Evolutionary conservation across 495 filamentous ascomycete genomes (phyloP), one percentile per base, ranked within the genome.

Genomic region (Chaetomidium leptoderma): DNA sequence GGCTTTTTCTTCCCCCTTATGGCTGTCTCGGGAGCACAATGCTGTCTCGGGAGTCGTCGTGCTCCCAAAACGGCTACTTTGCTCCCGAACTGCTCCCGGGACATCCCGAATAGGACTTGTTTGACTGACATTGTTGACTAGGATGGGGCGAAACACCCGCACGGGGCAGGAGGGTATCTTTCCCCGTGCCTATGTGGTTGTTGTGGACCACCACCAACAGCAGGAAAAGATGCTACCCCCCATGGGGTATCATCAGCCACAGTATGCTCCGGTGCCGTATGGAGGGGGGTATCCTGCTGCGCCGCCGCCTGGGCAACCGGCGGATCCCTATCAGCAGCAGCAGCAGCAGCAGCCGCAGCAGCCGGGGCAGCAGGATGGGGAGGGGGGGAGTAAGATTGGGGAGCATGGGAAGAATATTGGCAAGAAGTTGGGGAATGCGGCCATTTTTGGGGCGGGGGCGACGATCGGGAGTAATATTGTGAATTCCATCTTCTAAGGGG

Each of bases 391-490:
- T 40, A 81, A 84, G 66, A 61, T 78, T 11, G 74, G 75, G 47
- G 78, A 85, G 67, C 74, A 73, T 37, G 85, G 81, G 9, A 88
- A 87, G 77, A 88, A 88, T 70, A 82, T 90, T 71, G 87, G 87
- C 23, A 89, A 88, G 80, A 90, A 90, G 75, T 55, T 90, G 61
- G 85, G 85, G 11, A 86, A 84, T 66, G 83, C 83, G n/a, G 84
- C 86, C 16, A 87, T 89, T 60, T 91, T 89, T 66, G 88, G 88
- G 59, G 88, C 89, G 43, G 92, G 92, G 65, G 92, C 92, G 57
- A 95, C 93, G 5, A 83, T 97, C 58, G 93, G 93, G 29, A 81
- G 85, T 54, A 92, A 96, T 59, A 86, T 97, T 66, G 93, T 97
- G 54, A 95, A 96, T 69, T 83, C 85, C 53, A 95, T 97, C 50